Percentiles rank a stretch among this genome's conserved stretches.
Evolutionary conservation across 1,139 yeast genomes (phyloP).

Genomic region (Suhomyces kunorum): DNA sequence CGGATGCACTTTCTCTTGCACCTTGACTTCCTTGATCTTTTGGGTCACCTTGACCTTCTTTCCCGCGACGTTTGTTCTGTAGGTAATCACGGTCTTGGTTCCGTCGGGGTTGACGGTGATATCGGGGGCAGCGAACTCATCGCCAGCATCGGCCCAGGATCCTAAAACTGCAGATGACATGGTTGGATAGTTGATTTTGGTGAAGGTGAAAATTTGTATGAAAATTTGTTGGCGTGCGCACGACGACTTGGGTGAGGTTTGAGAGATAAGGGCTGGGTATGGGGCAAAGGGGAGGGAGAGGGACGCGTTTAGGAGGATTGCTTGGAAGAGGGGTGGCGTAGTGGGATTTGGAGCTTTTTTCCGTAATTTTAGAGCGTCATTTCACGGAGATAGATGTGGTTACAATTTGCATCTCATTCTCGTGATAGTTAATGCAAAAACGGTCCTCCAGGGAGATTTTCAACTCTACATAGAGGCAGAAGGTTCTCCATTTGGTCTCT

Average conservation of each 20-base stretch:
- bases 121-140: conserved; percentile 65
- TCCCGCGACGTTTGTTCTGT: conserved; percentile 73
- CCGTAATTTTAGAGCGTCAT: too few relatives aligned
- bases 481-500: too few relatives aligned
- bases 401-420: too few relatives aligned
- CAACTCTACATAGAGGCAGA: too few relatives aligned
- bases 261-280: not conserved
- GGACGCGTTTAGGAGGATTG: not conserved
- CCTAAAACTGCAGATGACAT: conserved; percentile 47
- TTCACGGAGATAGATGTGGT: too few relatives aligned
- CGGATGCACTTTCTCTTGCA: conserved; percentile 80
- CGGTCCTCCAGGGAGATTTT: too few relatives aligned
- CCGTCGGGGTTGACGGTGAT: conserved; percentile 81
- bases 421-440: too few relatives aligned
- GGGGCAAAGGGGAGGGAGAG: not conserved
- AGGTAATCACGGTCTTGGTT: conserved; percentile 83
- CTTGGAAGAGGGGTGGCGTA: too few relatives aligned
- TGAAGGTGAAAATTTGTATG: conserved; percentile 10
- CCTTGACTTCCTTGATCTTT: conserved; percentile 72
- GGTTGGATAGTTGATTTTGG: conserved; percentile 25
- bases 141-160: conserved; percentile 72
- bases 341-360: too few relatives aligned
- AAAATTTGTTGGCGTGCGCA: conserved; percentile 11
- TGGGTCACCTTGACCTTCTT: conserved; percentile 88
- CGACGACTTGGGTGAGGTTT: conserved; percentile 3